phyloP scores from a whole-genome alignment of 345 rosid species.

The Pistacia atlantica region DNA sequence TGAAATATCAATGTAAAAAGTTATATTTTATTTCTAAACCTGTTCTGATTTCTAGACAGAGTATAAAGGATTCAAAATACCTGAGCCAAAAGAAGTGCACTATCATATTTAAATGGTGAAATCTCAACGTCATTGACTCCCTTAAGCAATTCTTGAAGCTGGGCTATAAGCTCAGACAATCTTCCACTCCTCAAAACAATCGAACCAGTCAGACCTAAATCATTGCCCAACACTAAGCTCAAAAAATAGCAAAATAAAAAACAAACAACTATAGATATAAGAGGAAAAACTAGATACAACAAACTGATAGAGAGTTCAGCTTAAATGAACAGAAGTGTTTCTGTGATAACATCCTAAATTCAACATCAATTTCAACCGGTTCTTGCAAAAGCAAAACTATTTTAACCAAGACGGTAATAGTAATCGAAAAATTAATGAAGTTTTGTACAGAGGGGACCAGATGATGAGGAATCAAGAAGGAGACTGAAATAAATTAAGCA shows the following conservation, averaged over 20 bases:
- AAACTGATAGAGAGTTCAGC: too few species aligned
- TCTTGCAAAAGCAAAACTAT: neutral
- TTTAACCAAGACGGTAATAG: neutral
- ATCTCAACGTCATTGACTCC: slow-evolving; percentile 65
- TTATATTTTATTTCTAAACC: neutral
- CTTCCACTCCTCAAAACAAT: slow-evolving; percentile 69
- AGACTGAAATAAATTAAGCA: neutral
- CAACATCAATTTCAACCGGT: neutral
- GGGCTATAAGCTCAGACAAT: slow-evolving; percentile 72
- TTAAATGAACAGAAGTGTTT: too few species aligned
- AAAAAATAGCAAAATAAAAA: neutral
- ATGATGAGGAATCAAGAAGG: neutral
- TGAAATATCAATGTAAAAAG: neutral
- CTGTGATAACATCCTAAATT: neutral
- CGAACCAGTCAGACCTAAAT: slow-evolving; percentile 74
- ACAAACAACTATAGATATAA: neutral
- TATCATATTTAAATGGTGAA: slow-evolving; percentile 59
- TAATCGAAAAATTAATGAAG: neutral
- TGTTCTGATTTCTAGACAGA: neutral
- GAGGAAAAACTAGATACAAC: too few species aligned
- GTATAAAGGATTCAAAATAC: slow-evolving; percentile 35
- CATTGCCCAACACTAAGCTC: slow-evolving; percentile 2
- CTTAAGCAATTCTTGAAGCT: slow-evolving; percentile 80
- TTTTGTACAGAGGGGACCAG: neutral
- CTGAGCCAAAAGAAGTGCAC: slow-evolving; percentile 75